These are phyloP conservation scores for Dendrobium huoshanense DNA, from an alignment of 106 monocot genomes.

Conservation along the genomic window DNA sequence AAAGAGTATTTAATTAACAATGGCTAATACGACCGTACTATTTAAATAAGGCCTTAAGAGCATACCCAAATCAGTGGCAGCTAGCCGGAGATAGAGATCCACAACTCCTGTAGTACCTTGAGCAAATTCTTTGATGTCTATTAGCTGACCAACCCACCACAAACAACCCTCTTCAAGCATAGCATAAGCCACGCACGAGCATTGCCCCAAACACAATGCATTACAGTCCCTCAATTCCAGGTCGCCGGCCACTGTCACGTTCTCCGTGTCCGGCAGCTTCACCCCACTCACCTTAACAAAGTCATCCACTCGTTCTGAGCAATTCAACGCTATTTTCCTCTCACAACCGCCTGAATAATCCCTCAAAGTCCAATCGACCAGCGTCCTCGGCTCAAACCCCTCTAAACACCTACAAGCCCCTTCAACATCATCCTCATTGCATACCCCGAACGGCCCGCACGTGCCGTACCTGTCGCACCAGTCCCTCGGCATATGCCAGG, in stretches of 20 bases:
- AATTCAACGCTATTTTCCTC: neutral
- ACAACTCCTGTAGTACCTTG: neutral
- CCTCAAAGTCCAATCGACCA: neutral
- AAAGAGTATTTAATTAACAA: no score
- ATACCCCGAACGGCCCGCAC: slow-evolving; percentile 9
- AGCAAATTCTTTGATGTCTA: slow-evolving; percentile 7
- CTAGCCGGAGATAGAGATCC: slow-evolving; percentile 6
- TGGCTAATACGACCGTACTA: no score
- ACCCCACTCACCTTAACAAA: slow-evolving; percentile 1
- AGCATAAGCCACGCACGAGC: slow-evolving; percentile 9
- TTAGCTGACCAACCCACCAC: neutral
- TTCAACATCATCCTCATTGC: slow-evolving; percentile 1
- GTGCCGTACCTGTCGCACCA: slow-evolving; percentile 6
- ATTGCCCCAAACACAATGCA: neutral
- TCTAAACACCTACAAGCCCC: slow-evolving; percentile 24
- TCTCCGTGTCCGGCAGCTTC: slow-evolving; percentile 16
- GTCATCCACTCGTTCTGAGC: neutral
- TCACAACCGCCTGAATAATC: neutral
- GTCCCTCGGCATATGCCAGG: slow-evolving; percentile 7
- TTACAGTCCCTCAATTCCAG: neutral
- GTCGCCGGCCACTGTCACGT: slow-evolving; percentile 4
- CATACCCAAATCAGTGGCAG: slow-evolving; percentile 9
- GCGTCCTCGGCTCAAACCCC: slow-evolving; percentile 30
- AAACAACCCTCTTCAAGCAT: neutral
- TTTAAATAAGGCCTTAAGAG: neutral